phyloP scores from a whole-genome alignment of 352 stramenopile genomes.

The Heterotrichella gracilis region DNA sequence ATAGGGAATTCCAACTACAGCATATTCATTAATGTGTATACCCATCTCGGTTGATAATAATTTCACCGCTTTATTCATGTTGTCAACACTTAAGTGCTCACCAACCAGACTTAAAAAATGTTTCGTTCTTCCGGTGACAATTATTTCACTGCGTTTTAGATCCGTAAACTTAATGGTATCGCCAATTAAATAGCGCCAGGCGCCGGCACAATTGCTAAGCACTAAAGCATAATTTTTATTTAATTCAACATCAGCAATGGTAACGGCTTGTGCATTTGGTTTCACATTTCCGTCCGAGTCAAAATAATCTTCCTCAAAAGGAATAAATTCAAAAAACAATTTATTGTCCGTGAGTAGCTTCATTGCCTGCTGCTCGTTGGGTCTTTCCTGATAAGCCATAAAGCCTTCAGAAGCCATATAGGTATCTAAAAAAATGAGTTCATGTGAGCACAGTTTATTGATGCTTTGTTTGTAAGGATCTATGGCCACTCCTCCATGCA shows the following conservation, averaged over 20 bases:
- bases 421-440: not conserved
- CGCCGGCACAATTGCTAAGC: not conserved
- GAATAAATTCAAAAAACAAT: slow-evolving; percentile 4
- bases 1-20: not conserved
- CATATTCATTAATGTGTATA: not conserved
- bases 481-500: not conserved
- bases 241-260: not conserved
- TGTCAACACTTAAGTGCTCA: not conserved
- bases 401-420: slow-evolving; percentile 3
- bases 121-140: not conserved
- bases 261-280: not conserved
- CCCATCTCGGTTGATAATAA: not conserved
- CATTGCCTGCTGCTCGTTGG: not conserved
- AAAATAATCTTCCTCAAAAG: not conserved
- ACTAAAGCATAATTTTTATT: not conserved
- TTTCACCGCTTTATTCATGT: not conserved
- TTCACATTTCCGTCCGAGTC: not conserved
- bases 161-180: slow-evolving; percentile 8
- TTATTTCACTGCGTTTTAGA: not conserved
- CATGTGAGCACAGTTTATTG: not conserved
- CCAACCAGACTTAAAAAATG: not conserved
- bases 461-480: not conserved
- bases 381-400: not conserved
- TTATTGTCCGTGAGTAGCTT: not conserved
- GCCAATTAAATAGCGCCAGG: not conserved